A percentile compares a stretch with the other conserved stretches of the same genome.
Evolutionary conservation across 2,329 filamentous ascomycete species (phyloP).

Genomic region (Fusarium nelsonii): DNA sequence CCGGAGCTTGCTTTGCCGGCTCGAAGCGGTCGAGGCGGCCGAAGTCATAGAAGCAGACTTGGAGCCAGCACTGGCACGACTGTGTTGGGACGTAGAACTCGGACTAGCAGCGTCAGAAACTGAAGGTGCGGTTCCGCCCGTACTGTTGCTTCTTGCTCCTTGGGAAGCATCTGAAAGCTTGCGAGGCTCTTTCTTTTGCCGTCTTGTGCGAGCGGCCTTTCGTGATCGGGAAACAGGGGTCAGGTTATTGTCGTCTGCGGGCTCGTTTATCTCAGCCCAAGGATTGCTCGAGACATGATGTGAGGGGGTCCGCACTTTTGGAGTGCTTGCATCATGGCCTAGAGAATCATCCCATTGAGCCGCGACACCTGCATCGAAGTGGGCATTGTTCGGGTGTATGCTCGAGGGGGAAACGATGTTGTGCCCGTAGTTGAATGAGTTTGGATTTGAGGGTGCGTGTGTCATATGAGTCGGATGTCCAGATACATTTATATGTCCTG

Average conservation of each 20-base stretch:
- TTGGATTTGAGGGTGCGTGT: conserved; percentile 32
- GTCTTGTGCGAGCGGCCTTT: conserved; percentile 34
- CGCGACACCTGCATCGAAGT: conserved; percentile 34
- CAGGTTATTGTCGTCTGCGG: conserved; percentile 16
- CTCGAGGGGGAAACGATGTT: conserved; percentile 44
- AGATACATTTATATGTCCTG: conserved; percentile 36
- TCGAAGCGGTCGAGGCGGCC: conserved; percentile 43
- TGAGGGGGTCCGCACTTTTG: conserved; percentile 44
- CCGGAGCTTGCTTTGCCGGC: conserved; percentile 46
- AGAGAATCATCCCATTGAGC: conserved; percentile 43
- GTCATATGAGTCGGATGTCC: conserved; percentile 38
- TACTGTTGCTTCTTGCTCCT: conserved; percentile 32
- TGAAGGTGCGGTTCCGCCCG: conserved; percentile 33
- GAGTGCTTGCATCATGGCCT: conserved; percentile 42
- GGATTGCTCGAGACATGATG: conserved; percentile 41
- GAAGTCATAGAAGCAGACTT: conserved; percentile 44
- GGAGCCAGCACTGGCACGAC: conserved; percentile 42
- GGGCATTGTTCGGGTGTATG: conserved; percentile 39
- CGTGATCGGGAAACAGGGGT: conserved; percentile 31
- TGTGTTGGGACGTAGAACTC: conserved; percentile 43
- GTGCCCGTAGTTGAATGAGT: conserved; percentile 37
- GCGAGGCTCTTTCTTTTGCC: conserved; percentile 37
- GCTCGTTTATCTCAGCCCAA: conserved; percentile 45
- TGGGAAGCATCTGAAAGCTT: conserved; percentile 39
- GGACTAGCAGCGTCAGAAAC: conserved; percentile 45